These are phyloP conservation scores for Heliosperma pusillum DNA, from an alignment of 148 eudicot genomes.

Conservation along the genomic window DNA sequence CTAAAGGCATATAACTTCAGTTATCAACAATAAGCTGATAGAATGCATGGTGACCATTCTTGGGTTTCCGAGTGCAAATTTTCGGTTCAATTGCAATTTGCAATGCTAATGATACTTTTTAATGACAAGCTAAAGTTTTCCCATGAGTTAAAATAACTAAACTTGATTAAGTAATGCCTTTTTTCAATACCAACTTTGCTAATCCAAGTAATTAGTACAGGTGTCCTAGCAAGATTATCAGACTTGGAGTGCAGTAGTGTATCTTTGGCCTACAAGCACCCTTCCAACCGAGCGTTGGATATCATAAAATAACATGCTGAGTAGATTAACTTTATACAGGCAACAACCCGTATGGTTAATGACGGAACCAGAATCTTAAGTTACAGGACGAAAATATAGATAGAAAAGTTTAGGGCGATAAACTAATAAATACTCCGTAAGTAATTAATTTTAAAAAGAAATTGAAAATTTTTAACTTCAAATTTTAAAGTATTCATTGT, in stretches of 20 bases:
- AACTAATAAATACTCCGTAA: too few relatives aligned
- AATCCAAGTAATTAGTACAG: conserved; percentile 10
- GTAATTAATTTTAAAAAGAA: too few relatives aligned
- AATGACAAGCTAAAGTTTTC: conserved; percentile 5
- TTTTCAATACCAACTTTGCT: not conserved
- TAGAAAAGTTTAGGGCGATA: too few relatives aligned
- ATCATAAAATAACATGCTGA: conserved; percentile 17
- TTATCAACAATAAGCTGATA: not conserved
- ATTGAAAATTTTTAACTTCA: too few relatives aligned
- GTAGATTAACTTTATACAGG: conserved; percentile 1
- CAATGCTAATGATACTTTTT: not conserved
- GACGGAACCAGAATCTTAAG: too few relatives aligned
- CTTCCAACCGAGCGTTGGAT: conserved; percentile 35
- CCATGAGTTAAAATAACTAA: not conserved
- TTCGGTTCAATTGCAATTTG: not conserved
- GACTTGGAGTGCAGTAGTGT: not conserved
- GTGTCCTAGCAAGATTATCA: conserved; percentile 3
- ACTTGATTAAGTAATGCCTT: not conserved
- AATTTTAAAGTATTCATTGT: too few relatives aligned
- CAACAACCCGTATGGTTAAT: not conserved
- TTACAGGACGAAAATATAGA: too few relatives aligned
- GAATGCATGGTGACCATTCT: not conserved
- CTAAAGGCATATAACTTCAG: conserved; percentile 15
- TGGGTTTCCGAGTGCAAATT: not conserved
- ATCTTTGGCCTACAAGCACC: conserved; percentile 45